Conservation (phyloP, 768 basidiomycete genomes). For the Auriscalpium vulgare region DNA sequence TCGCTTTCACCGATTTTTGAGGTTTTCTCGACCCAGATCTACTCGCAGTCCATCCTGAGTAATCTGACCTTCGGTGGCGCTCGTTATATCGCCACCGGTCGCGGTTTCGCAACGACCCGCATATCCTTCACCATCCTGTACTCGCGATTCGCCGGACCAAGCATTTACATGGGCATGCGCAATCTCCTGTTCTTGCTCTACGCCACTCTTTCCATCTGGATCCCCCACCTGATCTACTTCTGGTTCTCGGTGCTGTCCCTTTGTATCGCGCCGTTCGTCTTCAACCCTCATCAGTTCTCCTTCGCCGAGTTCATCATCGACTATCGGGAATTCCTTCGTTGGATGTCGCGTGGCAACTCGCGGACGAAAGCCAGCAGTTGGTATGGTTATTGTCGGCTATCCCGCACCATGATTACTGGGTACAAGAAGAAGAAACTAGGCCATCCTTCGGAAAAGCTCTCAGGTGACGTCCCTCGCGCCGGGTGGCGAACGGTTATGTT, state of each 20-base stretch:
- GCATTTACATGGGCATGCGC: constrained; percentile 97
- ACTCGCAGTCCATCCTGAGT: constrained; percentile 93
- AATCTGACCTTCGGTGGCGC: constrained; percentile 98
- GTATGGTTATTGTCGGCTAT: constrained; percentile 98
- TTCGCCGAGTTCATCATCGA: constrained; percentile 97
- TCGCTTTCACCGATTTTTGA: constrained; percentile 97
- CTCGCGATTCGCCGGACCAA: constrained; percentile 98
- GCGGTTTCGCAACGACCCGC: constrained; percentile 96
- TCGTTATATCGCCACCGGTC: constrained; percentile 97
- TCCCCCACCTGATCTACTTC: constrained; percentile 95
- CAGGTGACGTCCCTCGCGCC: constrained; percentile 89
- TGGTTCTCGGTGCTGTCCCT: constrained; percentile 95
- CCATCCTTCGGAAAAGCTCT: constrained; percentile 94
- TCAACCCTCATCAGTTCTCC: constrained; percentile 99
- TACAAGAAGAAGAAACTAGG: constrained; percentile 99
- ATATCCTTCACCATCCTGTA: constrained; percentile 96
- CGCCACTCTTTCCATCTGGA: constrained; percentile 86
- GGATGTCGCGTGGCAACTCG: constrained; percentile 99
- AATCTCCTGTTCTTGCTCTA: constrained; percentile 88
- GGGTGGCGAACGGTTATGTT: constrained; percentile 78
- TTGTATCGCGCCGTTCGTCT: constrained; percentile 94
- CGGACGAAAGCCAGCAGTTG: constrained; percentile 94
- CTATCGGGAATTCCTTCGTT: constrained; percentile 95
- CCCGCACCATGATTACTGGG: constrained; percentile 94
- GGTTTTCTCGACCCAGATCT: constrained; percentile 98